Base-by-base conservation (phyloP, 2,329 filamentous ascomycete species). In the Monosporascus sp. region DNA sequence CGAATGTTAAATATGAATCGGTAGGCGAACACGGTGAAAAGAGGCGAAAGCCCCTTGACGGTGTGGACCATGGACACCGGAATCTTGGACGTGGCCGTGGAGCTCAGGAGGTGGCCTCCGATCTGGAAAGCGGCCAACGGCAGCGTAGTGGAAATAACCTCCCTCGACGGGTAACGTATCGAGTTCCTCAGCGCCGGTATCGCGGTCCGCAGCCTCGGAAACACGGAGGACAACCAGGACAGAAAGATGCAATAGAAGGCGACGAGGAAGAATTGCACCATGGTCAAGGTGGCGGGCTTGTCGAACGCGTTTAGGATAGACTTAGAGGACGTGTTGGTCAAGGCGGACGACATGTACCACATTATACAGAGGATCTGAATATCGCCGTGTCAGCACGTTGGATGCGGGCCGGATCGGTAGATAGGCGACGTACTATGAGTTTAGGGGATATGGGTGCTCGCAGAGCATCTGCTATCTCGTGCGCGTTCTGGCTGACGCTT, bases 311-410 rank as follows among this genome's bases (percentile, higher is more conserved):
- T 97, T 56, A 97, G 79, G 65, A 99, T 99, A 18, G 93, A 89
- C 74, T 99, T 99, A 50, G 94, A 97, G 24, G 94, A 97, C 2
- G 94, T 97, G 69, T 97, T 99, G 57, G 94, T 97, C 62, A 97
- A 77, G 57, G 95, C 94, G 44, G 93, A 97, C 24, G 92, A 96
- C 69, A 89, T 82, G 76, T 97, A 99, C 94, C 94, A 97, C 66
- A 93, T 74, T 53, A 92, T 75, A 72, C 93, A 97, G 48, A 97
- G 84, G 49, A 81, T 72, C 93, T 97, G 71, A 61, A 62, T 55
- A 38, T 52, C 51, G 50, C 35, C 50, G 60, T 14, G 53, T 66
- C 63, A 70, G 65, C 61, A 63, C 41, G 56, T 37, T 49, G 50
- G 49, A 51, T 48, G 22, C 47, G 37, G 54, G 47, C 45, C 54